phyloP scores from a whole-genome alignment of 164 flowering plant genomes.

The Malania oleifera region DNA sequence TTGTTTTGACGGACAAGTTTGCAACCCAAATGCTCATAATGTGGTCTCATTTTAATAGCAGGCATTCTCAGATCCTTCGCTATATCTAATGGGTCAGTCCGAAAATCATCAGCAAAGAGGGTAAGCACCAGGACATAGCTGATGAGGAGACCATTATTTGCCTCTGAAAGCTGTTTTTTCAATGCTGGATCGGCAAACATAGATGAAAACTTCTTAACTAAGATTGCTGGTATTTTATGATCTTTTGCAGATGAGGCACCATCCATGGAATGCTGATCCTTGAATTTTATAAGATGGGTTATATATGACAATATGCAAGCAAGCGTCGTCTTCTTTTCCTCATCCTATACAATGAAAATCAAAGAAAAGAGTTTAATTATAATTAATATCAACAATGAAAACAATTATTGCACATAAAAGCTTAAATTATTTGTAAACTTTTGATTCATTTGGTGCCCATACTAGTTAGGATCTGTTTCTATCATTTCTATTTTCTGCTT shows the following conservation, averaged over 20 bases:
- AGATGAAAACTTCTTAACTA: conserved; percentile 38
- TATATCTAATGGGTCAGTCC: conserved; percentile 57
- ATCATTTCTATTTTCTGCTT: too few relatives aligned
- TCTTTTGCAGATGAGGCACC: conserved; percentile 36
- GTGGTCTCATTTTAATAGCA: conserved; percentile 25
- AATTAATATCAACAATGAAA: too few relatives aligned
- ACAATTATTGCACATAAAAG: too few relatives aligned
- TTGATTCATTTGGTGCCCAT: too few relatives aligned
- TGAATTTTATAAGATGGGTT: conserved; percentile 68
- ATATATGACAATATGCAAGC: conserved; percentile 68
- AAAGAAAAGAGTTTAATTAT: too few relatives aligned
- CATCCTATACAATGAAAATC: conserved; percentile 40
- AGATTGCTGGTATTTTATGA: conserved; percentile 49
- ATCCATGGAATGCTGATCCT: conserved; percentile 44
- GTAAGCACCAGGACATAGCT: conserved; percentile 79
- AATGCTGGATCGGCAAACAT: conserved; percentile 41
- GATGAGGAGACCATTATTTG: conserved; percentile 52
- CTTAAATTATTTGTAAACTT: too few relatives aligned
- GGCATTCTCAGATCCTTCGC: conserved; percentile 67
- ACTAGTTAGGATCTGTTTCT: too few relatives aligned
- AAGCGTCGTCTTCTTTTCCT: conserved; percentile 41
- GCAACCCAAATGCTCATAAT: conserved; percentile 64
- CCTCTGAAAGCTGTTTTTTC: conserved; percentile 34
- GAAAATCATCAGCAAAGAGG: conserved; percentile 58
- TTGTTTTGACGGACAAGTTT: conserved; percentile 32